These are phyloP conservation scores for Agrocybe chaxingu DNA, from an alignment of 768 basidiomycete species.

Conservation along the genomic window DNA sequence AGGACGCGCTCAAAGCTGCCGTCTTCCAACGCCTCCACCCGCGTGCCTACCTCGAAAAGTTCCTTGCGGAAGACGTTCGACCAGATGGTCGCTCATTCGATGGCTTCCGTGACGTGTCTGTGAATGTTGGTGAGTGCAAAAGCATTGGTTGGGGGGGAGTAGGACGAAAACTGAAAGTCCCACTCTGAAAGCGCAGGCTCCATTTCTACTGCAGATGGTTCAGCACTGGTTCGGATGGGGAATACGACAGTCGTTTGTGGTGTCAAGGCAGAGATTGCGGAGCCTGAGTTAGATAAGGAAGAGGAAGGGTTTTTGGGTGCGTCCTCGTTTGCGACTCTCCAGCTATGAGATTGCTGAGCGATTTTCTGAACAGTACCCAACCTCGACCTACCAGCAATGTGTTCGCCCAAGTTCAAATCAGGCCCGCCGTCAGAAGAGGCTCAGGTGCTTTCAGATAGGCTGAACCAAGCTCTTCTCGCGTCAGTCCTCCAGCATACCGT, in stretches of 20 bases:
- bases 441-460: slow-evolving; percentile 80
- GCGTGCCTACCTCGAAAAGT: slow-evolving; percentile 80
- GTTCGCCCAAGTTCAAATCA: slow-evolving; percentile 91
- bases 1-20: slow-evolving; percentile 41
- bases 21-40: slow-evolving; percentile 91
- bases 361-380: slow-evolving; percentile 70
- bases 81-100: slow-evolving; percentile 78
- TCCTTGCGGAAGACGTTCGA: slow-evolving; percentile 71
- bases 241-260: slow-evolving; percentile 96
- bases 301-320: slow-evolving; percentile 81
- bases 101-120: slow-evolving; percentile 70
- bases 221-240: slow-evolving; percentile 86
- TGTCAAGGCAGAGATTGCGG: slow-evolving; percentile 92
- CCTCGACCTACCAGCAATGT: slow-evolving; percentile 89
- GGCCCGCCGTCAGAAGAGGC: slow-evolving; percentile 95
- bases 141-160: slow-evolving; percentile 2
- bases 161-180: neutral
- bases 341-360: neutral
- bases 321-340: slow-evolving; percentile 13
- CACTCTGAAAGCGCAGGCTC: slow-evolving; percentile 54
- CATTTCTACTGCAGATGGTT: slow-evolving; percentile 91
- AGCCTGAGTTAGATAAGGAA: slow-evolving; percentile 78
- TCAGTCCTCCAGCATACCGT: slow-evolving; percentile 31
- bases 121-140: slow-evolving; percentile 70
- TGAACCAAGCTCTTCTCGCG: slow-evolving; percentile 78